Evolutionary conservation across 1,284 basidiomycete species (phyloP).

Genomic region (Bjerkandera adusta): DNA sequence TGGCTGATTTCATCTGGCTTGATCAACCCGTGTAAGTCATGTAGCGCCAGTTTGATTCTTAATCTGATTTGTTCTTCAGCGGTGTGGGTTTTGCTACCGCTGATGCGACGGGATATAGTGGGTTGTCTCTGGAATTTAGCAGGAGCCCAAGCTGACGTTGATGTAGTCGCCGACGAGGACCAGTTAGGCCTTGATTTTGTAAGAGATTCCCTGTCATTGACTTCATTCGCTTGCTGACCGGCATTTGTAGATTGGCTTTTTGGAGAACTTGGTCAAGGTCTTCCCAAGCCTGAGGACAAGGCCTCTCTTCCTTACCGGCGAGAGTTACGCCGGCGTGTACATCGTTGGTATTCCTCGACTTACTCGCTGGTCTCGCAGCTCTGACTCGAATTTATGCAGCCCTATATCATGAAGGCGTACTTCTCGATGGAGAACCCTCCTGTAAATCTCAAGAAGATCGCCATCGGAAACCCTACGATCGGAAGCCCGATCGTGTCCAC

Average conservation of each 20-base stretch:
- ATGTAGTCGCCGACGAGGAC: constrained; percentile 58
- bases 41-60: background rate
- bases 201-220: constrained; percentile 21
- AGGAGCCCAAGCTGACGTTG: background rate
- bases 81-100: constrained; percentile 67
- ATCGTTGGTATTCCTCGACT: constrained; percentile 35
- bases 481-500: constrained; percentile 47
- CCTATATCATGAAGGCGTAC: constrained; percentile 61
- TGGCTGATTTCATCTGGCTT: constrained; percentile 70
- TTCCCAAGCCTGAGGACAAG: constrained; percentile 31
- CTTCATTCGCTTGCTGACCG: background rate
- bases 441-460: constrained; percentile 60
- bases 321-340: constrained; percentile 33
- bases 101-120: constrained; percentile 39
- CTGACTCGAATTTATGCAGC: constrained; percentile 32
- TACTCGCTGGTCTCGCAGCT: background rate
- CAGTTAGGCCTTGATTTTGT: constrained; percentile 72
- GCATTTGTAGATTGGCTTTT: constrained; percentile 21
- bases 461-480: constrained; percentile 67
- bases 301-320: constrained; percentile 31
- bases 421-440: constrained; percentile 59
- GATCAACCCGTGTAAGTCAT: constrained; percentile 59
- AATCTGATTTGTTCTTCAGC: constrained; percentile 22
- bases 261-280: constrained; percentile 29
- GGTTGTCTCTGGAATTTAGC: background rate